phyloP scores from a whole-genome alignment of 805 yeast genomes.

The Candida namnaoensis region DNA sequence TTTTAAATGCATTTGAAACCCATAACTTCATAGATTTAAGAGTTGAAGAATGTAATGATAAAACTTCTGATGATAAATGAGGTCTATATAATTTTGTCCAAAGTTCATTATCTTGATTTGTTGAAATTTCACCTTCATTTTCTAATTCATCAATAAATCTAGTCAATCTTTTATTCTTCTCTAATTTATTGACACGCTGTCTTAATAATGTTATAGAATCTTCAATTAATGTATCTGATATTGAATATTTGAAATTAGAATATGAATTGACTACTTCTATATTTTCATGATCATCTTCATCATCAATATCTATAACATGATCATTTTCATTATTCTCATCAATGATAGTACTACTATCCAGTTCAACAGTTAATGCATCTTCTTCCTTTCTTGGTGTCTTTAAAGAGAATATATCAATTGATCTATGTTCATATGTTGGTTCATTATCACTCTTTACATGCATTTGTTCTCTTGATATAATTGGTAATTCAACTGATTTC shows the following conservation, averaged over 20 bases:
- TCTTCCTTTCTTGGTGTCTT: not conserved
- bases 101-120: slow-evolving; percentile 1
- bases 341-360: not conserved
- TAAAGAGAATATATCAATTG: not conserved
- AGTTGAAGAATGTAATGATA: slow-evolving; percentile 12
- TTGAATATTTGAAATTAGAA: not conserved
- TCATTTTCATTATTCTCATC: not conserved
- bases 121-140: not conserved
- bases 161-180: slow-evolving; percentile 1
- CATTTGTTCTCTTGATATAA: slow-evolving; percentile 3
- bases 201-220: not conserved
- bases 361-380: no score
- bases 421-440: slow-evolving; percentile 1
- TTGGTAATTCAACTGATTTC: slow-evolving; percentile 9
- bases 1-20: slow-evolving; percentile 23
- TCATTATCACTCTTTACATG: slow-evolving; percentile 7
- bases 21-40: slow-evolving; percentile 16
- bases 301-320: not conserved
- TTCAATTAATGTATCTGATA: not conserved
- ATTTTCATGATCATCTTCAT: no score
- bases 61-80: slow-evolving; percentile 16
- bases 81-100: slow-evolving; percentile 26
- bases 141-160: slow-evolving; percentile 1
- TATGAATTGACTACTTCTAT: not conserved
- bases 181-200: not conserved